Percentiles rank a stretch among this genome's conserved stretches.
phyloP scores from a whole-genome alignment of 1,284 basidiomycete species.

The Heterobasidion parviporum region DNA sequence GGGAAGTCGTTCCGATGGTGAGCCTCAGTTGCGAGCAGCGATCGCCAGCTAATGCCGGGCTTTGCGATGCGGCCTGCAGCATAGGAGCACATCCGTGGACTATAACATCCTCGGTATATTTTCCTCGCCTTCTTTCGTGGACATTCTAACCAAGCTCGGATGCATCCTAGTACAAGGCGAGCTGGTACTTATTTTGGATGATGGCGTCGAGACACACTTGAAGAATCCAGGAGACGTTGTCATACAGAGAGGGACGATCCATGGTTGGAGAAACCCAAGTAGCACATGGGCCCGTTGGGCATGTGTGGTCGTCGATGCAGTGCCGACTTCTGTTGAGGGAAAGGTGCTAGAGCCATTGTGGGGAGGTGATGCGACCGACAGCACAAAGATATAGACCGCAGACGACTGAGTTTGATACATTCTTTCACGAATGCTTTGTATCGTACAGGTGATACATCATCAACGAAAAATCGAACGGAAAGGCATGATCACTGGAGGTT shows the following conservation, averaged over 20 bases:
- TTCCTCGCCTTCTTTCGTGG: not conserved
- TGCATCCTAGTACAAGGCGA: conserved; percentile 42
- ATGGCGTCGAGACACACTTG: conserved; percentile 45
- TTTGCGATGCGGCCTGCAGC: conserved; percentile 17
- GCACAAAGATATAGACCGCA: not conserved
- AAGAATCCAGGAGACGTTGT: conserved; percentile 50
- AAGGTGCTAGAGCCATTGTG: conserved; percentile 12
- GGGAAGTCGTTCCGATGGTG: conserved; percentile 42
- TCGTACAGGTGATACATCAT: too few species aligned
- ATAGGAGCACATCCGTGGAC: conserved; percentile 45
- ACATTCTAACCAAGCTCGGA: not conserved
- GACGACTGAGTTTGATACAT: not conserved
- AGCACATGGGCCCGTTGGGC: conserved; percentile 44
- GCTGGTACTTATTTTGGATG: conserved; percentile 45
- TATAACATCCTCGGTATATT: conserved; percentile 50
- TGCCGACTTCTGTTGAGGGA: conserved; percentile 41
- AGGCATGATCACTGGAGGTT: conserved; percentile 52
- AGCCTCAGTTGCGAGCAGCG: conserved; percentile 5
- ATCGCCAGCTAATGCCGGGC: not conserved
- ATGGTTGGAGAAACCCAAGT: conserved; percentile 55
- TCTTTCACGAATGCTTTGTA: too few species aligned
- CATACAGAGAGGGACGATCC: conserved; percentile 50
- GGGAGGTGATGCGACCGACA: not conserved
- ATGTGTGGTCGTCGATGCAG: conserved; percentile 44
- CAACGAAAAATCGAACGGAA: too few species aligned